Evolutionary conservation across 2,329 filamentous ascomycete species (phyloP), one percentile per base, ranked within the genome.

Genomic region (Atkinsonella texensis): DNA sequence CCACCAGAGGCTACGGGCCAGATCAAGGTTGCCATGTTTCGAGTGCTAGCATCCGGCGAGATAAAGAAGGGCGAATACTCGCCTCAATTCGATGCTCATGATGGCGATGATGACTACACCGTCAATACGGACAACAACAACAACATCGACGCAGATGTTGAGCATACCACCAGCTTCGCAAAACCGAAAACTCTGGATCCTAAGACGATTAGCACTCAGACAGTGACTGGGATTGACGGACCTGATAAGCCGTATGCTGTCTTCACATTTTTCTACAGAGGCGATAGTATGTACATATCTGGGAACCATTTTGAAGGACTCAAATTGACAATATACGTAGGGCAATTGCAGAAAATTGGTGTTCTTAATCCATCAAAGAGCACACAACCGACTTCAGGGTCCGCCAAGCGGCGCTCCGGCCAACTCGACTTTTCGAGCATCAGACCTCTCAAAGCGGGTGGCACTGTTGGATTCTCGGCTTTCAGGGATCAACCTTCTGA

Each of bases 51-150:
- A 2, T 95, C 89, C 7, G 93, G 93, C 13, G 93, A 97, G 67
- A 95, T 98, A 64, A 97, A 96, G 71, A 88, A 90, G 64, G 93
- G 93, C 56, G 93, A 98, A 69, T 98, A 97, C 68, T 95, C 90
- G 1, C 93, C 93, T 12, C 93, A 97, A 63, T 97, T 97, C 57
- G 90, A 95, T 65, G 91, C 91, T 2, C 89, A 97, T 61, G 93
- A 97, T 62, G 91, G 95, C 56, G 90, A 95, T 55, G 89, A 95
- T 52, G 83, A 85, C 50, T 72, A 76, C 17, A 66, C 75, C 31
- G 69, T 65, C 39, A 71, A 73, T 31, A 76, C 73, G 7, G 78
- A 74, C 48, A 80, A 76, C 20, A 23, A 76, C 20, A 23, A 23
- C 40, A 75, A 74, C 13, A 74, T 86, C 54, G 87, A 90, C 60